Base-by-base conservation (phyloP, 2,329 filamentous ascomycete species). In the Saccharata proteae region DNA sequence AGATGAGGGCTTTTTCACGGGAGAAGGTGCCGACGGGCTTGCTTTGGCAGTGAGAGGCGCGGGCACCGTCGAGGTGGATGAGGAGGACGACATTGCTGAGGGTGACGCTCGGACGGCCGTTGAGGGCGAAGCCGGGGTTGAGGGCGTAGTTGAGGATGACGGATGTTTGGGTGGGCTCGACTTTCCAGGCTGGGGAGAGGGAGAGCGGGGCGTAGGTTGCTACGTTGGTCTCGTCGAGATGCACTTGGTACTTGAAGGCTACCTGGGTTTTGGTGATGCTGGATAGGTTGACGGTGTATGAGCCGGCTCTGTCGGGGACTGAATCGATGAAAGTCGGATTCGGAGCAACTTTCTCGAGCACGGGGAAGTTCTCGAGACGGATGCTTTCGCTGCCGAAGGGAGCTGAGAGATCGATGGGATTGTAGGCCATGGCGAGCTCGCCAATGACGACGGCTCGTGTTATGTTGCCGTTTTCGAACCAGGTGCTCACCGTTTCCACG, bases 191-290 rank as follows among this genome's bases (percentile, higher is more conserved):
- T 3, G 83, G 78, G 13, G 71, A 73, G 26, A 93, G 61, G 11
- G 80, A 60, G 9, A 94, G 61, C 0, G 86, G 85, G 8, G 79
- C 77, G 44, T 82, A 76, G 4, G 61, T 48, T 7, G 67, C 58
- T 10, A 69, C 51, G 35, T 64, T 66, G 20, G 58, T 49, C 12
- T 71, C 65, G 18, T 85, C 76, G 17, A 81, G 58, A 43, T 90
- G 82, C 8, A 94, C 65, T 46, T 86, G 81, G 55, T 96, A 98
- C 37, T 90, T 93, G 62, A 98, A 96, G 6, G 80, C 88, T 5
- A 88, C 76, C 0, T 78, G 71, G 2, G 82, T 77, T 45, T 77
- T 74, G 38, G 66, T 60, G 40, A 94, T 70, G 49, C 77, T 74
- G 10, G 74, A 66, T 5, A 90, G 59, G 39, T 86, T 73, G 18